Percentiles rank a stretch among this genome's conserved stretches.
Conservation (phyloP, 805 yeast species). For the Wickerhamomyces ciferrii region DNA sequence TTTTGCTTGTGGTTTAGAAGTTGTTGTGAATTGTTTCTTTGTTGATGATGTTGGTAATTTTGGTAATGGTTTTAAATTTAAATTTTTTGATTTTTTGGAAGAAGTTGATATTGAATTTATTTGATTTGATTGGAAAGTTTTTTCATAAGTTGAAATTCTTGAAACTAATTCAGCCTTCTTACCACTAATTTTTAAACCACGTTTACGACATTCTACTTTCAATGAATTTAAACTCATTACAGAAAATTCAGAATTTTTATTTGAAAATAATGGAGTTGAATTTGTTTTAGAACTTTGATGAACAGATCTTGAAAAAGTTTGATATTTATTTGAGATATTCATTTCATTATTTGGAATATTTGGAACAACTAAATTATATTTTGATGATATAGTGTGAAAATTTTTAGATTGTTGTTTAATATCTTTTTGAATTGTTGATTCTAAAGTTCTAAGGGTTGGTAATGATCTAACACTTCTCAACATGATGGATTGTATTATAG, state of each 20-base stretch:
- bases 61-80: not conserved
- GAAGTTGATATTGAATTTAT: slow-evolving; percentile 10
- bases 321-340: slow-evolving; percentile 5
- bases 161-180: slow-evolving; percentile 50
- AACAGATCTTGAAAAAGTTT: slow-evolving; percentile 18
- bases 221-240: slow-evolving; percentile 49
- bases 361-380: slow-evolving; percentile 15
- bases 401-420: slow-evolving; percentile 7
- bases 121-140: slow-evolving; percentile 7
- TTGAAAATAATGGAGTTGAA: slow-evolving; percentile 19
- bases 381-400: slow-evolving; percentile 7
- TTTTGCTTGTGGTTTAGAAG: slow-evolving; percentile 32
- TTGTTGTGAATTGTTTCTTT: slow-evolving; percentile 17
- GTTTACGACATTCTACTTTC: slow-evolving; percentile 51
- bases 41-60: too few species aligned
- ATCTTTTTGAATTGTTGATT: slow-evolving; percentile 6
- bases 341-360: slow-evolving; percentile 16
- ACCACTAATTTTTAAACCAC: slow-evolving; percentile 61
- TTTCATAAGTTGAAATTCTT: slow-evolving; percentile 23
- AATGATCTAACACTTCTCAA: slow-evolving; percentile 24
- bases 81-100: not conserved
- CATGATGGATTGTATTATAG: slow-evolving; percentile 6
- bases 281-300: slow-evolving; percentile 23
- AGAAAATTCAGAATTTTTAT: slow-evolving; percentile 21
- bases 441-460: slow-evolving; percentile 18